These are phyloP conservation scores for Phaeosphaeriaceae sp. DNA, from an alignment of 2,329 filamentous ascomycete species.

Conservation along the genomic window DNA sequence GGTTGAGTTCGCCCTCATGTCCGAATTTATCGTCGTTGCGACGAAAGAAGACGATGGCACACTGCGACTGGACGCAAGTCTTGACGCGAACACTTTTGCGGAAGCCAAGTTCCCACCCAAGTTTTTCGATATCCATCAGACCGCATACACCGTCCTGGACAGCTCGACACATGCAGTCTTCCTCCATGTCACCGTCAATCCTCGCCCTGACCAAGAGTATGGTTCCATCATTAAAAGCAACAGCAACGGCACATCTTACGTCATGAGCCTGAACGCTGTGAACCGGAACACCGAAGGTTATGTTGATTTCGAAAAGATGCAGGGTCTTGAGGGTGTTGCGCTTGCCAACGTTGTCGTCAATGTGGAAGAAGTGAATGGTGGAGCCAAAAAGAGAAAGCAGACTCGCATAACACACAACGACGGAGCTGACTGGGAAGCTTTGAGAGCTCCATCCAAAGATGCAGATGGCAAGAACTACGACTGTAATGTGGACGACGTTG, in stretches of 20 bases:
- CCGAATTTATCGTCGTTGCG: conserved; percentile 93
- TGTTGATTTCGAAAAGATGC: conserved; percentile 96
- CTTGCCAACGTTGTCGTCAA: conserved; percentile 88
- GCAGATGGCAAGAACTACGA: conserved; percentile 73
- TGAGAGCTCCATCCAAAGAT: conserved; percentile 76
- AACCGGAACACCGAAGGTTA: conserved; percentile 80
- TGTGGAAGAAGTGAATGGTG: conserved; percentile 66
- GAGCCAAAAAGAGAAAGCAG: conserved; percentile 78
- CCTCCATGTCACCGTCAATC: conserved; percentile 85
- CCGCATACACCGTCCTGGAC: conserved; percentile 90
- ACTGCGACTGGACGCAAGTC: conserved; percentile 79
- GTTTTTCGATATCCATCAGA: conserved; percentile 78
- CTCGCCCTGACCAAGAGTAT: conserved; percentile 69
- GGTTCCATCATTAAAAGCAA: conserved; percentile 97
- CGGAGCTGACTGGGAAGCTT: conserved; percentile 81
- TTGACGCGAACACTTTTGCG: conserved; percentile 85
- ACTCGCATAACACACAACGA: conserved; percentile 97
- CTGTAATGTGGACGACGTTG: conserved; percentile 66
- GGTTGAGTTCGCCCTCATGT: conserved; percentile 90
- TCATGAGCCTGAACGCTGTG: conserved; percentile 79
- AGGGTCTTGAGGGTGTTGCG: conserved; percentile 87
- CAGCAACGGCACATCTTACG: conserved; percentile 95
- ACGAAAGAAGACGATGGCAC: conserved; percentile 70
- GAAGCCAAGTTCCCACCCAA: conserved; percentile 85
- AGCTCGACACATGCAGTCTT: conserved; percentile 95